A percentile compares a stretch with the other conserved stretches of the same genome.
Evolutionary conservation across 108 stramenopile genomes (phyloP).

Genomic region (Chaetoceros muelleri): DNA sequence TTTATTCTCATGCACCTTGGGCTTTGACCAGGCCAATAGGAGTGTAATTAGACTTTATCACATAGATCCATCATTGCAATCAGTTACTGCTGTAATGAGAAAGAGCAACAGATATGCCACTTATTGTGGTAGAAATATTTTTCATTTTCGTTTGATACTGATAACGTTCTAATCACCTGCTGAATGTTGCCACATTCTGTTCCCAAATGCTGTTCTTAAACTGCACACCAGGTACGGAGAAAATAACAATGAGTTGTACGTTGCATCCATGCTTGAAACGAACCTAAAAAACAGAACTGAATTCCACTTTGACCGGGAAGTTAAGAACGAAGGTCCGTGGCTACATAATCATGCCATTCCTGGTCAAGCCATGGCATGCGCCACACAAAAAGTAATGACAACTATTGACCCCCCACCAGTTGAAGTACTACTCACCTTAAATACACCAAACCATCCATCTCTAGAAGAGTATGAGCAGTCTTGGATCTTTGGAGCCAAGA

Average conservation of each 20-base stretch:
- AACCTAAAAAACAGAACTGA: background rate
- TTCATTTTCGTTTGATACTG: no score
- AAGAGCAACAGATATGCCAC: no score
- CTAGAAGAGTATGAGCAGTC: conserved; percentile 1
- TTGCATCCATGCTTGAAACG: background rate
- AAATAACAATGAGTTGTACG: background rate
- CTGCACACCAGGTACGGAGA: no score
- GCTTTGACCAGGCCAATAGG: no score
- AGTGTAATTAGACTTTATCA: no score
- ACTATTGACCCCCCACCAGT: conserved; percentile 9
- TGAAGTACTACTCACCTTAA: conserved; percentile 2
- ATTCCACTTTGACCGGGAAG: background rate
- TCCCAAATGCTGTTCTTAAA: no score
- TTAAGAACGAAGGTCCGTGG: background rate
- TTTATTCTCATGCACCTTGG: no score
- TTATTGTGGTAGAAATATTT: no score
- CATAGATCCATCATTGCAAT: no score
- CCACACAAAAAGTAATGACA: background rate
- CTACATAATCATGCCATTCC: conserved; percentile 4
- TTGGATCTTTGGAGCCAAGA: conserved; percentile 7
- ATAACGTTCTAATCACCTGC: no score
- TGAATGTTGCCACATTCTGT: no score
- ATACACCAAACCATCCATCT: background rate
- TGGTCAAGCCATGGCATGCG: conserved; percentile 1
- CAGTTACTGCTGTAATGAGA: no score